Base-by-base conservation (phyloP, 2,329 filamentous ascomycete genomes). In the Epichloe aotearoae region DNA sequence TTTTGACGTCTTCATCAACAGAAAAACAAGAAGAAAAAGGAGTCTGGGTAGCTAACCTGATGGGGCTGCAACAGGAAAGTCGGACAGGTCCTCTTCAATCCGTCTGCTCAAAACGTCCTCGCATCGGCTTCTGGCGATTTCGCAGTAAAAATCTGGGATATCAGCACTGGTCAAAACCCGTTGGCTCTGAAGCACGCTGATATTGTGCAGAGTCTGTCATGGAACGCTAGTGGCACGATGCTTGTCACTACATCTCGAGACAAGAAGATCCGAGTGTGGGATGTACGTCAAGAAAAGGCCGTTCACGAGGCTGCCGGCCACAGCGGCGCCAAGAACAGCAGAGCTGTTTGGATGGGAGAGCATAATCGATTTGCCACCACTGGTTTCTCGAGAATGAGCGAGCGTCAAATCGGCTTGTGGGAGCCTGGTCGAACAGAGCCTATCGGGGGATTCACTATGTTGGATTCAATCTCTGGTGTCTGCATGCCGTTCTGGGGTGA, bases 401-500 rank as follows among this genome's bases (percentile, higher is more conserved):
- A 98, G 71, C 83, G 93, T 50, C 93, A 98, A 68, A 77, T 98
- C 59, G 93, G 87, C 49, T 76, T 98, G 38, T 98, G 93, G 93
- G 93, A 98, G 73, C 82, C 89, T 46, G 86, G 90, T 59, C 84
- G 81, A 56, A 80, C 82, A 37, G 84, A 94, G 61, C 93, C 93
- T 46, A 84, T 97, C 61, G 89, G 88, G 47, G 90, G 89, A 15
- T 96, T 96, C 72, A 83, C 80, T 61, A 86, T 86, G 59, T 78
- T 98, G 46, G 93, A 98, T 70, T 94, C 88, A 45, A 95, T 95
- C 62, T 96, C 91, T 44, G 93, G 93, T 66, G 90, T 98, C 53
- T 95, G 89, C 77, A 96, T 98, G 88, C 93, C 93, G 34, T 97
- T 98, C 79, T 98, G 93, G 93, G 93, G 78, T 81, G 66, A 57